Evolutionary conservation across 108 stramenopile species (phyloP).

Genomic region (Pseudonitzschia pungens): DNA sequence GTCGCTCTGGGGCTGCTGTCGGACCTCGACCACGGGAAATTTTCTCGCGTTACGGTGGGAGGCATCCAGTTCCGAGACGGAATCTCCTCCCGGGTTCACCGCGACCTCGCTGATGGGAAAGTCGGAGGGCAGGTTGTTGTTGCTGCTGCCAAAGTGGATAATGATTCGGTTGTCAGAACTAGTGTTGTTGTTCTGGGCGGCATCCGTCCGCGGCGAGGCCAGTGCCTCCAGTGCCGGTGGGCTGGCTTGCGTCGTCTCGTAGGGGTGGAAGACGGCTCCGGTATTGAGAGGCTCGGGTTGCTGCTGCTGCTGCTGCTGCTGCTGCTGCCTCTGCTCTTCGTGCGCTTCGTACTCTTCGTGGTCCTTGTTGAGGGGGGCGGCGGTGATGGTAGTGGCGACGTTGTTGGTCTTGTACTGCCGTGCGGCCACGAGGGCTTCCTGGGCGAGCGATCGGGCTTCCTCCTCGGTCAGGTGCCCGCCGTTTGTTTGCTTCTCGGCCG

Average conservation of each 20-base stretch:
- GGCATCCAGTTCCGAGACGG: constrained; percentile 29
- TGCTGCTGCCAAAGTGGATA: neutral
- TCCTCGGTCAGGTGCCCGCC: constrained; percentile 4
- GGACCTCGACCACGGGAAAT: constrained; percentile 26
- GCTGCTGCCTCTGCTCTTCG: too few relatives aligned
- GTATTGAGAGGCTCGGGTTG: neutral
- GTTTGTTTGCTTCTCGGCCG: neutral
- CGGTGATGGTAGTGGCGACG: neutral
- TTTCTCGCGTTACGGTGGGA: constrained; percentile 14
- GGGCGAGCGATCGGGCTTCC: constrained; percentile 22
- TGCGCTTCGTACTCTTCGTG: too few relatives aligned
- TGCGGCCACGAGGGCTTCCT: constrained; percentile 15
- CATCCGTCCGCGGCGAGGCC: constrained; percentile 13
- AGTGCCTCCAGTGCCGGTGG: neutral
- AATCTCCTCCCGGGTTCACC: constrained; percentile 11
- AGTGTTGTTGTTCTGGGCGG: constrained; percentile 9
- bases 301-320: too few relatives aligned
- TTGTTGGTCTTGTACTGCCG: constrained; percentile 11
- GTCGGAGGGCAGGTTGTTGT: neutral
- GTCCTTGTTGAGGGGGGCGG: too few relatives aligned
- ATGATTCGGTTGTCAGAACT: neutral
- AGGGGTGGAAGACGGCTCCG: neutral
- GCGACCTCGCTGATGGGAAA: constrained; percentile 29
- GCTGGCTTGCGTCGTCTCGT: neutral
- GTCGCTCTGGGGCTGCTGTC: constrained; percentile 9